phyloP scores from a whole-genome alignment of 2,329 filamentous ascomycete species.

The Mycosphaerella sp. region DNA sequence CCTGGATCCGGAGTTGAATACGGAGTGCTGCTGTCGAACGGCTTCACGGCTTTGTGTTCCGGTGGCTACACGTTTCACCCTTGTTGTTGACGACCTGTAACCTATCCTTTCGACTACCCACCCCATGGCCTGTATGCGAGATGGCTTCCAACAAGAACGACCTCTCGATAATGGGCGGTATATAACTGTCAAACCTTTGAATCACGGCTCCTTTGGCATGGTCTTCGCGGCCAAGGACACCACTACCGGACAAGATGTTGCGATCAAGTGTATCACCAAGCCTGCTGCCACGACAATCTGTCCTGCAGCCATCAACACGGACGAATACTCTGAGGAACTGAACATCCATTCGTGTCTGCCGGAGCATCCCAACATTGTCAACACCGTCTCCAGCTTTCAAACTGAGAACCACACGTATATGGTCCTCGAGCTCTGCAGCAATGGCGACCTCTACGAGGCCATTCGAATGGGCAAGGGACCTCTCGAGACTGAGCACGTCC shows the following conservation, averaged over 20 bases:
- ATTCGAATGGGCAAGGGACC: conserved; percentile 85
- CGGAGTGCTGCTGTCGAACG: conserved; percentile 15
- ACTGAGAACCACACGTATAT: conserved; percentile 84
- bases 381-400: conserved; percentile 84
- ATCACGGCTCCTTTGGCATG: conserved; percentile 98
- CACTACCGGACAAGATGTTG: conserved; percentile 70
- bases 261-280: conserved; percentile 96
- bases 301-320: conserved; percentile 62
- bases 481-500: conserved; percentile 90
- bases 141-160: conserved; percentile 71
- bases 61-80: conserved; percentile 16
- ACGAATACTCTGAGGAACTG: conserved; percentile 77
- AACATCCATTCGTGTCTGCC: conserved; percentile 73
- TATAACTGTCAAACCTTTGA: conserved; percentile 85
- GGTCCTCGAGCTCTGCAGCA: conserved; percentile 90
- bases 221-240: conserved; percentile 88
- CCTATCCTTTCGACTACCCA: conserved; percentile 9
- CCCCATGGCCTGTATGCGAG: conserved; percentile 77
- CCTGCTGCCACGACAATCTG: conserved; percentile 56
- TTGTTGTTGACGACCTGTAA: conserved; percentile 19
- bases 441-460: conserved; percentile 94
- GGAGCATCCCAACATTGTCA: conserved; percentile 86
- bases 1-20: conserved; percentile 19
- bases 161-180: conserved; percentile 78
- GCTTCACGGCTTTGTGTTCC: conserved; percentile 21